Base-by-base conservation (phyloP, 73 alveolate genomes). In the Strombidium stylifer region DNA sequence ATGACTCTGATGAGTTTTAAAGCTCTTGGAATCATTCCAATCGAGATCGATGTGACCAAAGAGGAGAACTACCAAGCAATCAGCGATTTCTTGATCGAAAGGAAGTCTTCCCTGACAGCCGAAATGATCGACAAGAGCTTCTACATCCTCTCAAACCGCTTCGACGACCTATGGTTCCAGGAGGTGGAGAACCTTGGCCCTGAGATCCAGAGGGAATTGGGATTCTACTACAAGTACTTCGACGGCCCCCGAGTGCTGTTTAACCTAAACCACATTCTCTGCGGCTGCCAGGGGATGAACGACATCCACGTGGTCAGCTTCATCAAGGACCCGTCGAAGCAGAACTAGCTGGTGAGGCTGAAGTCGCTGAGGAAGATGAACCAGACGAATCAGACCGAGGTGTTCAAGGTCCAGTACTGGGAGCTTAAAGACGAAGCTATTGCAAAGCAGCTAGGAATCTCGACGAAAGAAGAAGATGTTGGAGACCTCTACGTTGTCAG, bases 111-210 rank as follows among this genome's bases (percentile, higher is more conserved):
- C 32, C 34, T 67, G 7, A 69, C 51, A n/a, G 66, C 1, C 10
- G 3, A 52, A 5, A 35, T 26, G 12, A 76, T 54, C 12, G 64
- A 79, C 41, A 48, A 79, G 48, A 28, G 69, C 42, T n/a, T 15
- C 3, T 79, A 69, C 60, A 31, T 79, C 15, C 39, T 79, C 25
- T 55, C 90, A 3, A 69, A 59, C 55, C 40, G 50, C 23, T 44
- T 26, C 48, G 90, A 69, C 31, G 90, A 79, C 46, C 57, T 79
- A 18, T 79, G 90, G 90, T 69, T 69, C 56, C 69, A 84, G 90
- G 74, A 56, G 12, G 46, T 18, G 4, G 76, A 44, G 35, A 35
- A 69, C 27, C 25, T 69, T 6, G 32, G 44, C 19, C 48, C 45
- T 28, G 68, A 69, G 75, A 64, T 41, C 37, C 84, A 84, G 0